Base-by-base conservation (phyloP, 441 rosid genomes). In the Capsella rubella region DNA sequence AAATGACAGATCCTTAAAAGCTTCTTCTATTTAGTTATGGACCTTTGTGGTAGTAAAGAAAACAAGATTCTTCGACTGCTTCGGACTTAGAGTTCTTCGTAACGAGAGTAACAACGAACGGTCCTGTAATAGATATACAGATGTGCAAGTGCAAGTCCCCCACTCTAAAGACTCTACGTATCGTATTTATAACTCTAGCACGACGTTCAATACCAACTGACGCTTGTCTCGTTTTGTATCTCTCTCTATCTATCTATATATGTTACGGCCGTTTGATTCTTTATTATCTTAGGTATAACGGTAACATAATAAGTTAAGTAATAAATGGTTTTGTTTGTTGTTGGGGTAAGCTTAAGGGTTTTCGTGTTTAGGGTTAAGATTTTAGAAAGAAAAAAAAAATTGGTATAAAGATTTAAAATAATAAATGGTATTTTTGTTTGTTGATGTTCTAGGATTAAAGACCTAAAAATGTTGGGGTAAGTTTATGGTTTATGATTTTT, bases 1-100 rank as follows among this genome's bases (percentile, higher is more conserved):
- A 65, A 65, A 59, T 77, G 76, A 71, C 80, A 77, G 76, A 77
- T 58, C 73, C 76, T 77, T 77, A 77, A 71, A 64, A 55, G 60
- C 68, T 50, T 49, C 25, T 21, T 21, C 25, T 21, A 21, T n/a
- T n/a, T 21, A 21, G 18, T 16, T 16, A 16, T 16, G 18, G 18
- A 16, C 18, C 18, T 16, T 49, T 21, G 35, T 31, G 21, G 37
- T 34, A 34, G 35, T 42, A 21, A 29, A 14, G 54, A 50, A 62
- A 72, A 11, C 3, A 14, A 67, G 54, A 39, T 75, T 75, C 66
- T 61, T 61, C 67, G 25, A 21, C 25, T 21, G 25, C 25, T 21
- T 21, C 25, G 25, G 25, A 21, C 25, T 21, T 21, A 21, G 25
- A 21, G 25, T 40, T 43, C 46, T 45, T 57, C 46, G 50, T 59